A percentile compares a stretch with the other conserved stretches of the same genome.
These are phyloP conservation scores for Didymella exigua DNA, from an alignment of 2,329 filamentous ascomycete genomes.

Conservation along the genomic window DNA sequence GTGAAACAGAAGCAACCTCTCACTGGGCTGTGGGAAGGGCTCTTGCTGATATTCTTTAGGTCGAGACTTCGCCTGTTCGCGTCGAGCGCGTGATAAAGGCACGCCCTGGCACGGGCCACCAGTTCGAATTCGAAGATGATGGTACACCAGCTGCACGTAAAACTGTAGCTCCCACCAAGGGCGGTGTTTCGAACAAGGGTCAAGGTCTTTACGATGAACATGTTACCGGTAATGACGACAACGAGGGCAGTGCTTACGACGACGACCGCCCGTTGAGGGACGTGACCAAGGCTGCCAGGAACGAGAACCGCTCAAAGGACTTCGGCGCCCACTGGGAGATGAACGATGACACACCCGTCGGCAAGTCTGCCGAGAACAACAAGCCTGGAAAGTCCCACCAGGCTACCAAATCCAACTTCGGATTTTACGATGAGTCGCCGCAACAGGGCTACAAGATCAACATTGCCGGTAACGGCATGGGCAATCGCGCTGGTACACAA, in stretches of 20 bases:
- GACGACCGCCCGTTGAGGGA: constrained; percentile 61
- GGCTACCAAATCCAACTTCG: constrained; percentile 55
- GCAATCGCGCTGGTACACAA: constrained; percentile 38
- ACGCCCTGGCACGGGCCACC: constrained; percentile 77
- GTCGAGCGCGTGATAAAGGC: constrained; percentile 67
- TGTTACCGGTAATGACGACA: constrained; percentile 60
- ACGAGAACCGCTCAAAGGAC: constrained; percentile 74
- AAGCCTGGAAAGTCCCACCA: constrained; percentile 60
- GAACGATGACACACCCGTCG: constrained; percentile 66
- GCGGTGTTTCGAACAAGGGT: constrained; percentile 67
- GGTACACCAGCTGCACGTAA: constrained; percentile 61
- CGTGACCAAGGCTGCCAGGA: constrained; percentile 75
- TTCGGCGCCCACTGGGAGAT: constrained; percentile 81
- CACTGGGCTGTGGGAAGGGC: background rate
- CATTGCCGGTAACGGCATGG: constrained; percentile 50
- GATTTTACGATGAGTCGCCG: constrained; percentile 38
- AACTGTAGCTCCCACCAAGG: constrained; percentile 46
- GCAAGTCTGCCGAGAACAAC: constrained; percentile 48
- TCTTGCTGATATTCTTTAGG: constrained; percentile 47
- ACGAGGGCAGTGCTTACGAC: constrained; percentile 54
- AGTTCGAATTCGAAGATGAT: constrained; percentile 85
- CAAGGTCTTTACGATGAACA: constrained; percentile 79
- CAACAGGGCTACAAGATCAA: constrained; percentile 42
- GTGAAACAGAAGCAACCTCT: constrained; percentile 4
- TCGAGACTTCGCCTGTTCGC: constrained; percentile 64